Evolutionary conservation across 805 yeast species (phyloP).

Genomic region (Kregervanrija delftensis): DNA sequence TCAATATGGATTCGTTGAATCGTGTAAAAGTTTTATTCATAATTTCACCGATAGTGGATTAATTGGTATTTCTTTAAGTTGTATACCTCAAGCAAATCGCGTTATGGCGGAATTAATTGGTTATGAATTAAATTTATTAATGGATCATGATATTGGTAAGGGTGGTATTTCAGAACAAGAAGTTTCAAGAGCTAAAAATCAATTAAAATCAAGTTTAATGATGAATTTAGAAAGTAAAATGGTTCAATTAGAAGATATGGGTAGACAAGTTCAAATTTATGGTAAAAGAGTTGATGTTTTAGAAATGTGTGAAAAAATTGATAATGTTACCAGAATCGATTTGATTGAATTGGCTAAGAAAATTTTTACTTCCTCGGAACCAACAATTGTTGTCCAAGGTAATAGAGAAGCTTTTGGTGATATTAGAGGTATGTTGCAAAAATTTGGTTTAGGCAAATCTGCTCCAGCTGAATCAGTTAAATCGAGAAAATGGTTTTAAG

Average conservation of each 20-base stretch:
- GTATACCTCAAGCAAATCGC: constrained; percentile 81
- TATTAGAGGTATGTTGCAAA: constrained; percentile 53
- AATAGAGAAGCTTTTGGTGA: constrained; percentile 82
- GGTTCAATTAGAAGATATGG: constrained; percentile 93
- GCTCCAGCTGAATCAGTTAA: background rate
- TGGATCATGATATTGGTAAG: constrained; percentile 40
- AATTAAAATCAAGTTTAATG: constrained; percentile 75
- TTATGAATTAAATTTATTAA: constrained; percentile 43
- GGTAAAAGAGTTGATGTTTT: constrained; percentile 65
- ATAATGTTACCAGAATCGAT: constrained; percentile 58
- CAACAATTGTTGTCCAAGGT: constrained; percentile 90
- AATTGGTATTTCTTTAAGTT: constrained; percentile 81
- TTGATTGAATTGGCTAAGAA: constrained; percentile 66
- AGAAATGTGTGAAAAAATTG: constrained; percentile 79
- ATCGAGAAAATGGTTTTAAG: constrained; percentile 8
- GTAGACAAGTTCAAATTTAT: constrained; percentile 86
- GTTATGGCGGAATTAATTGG: constrained; percentile 76
- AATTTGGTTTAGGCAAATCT: constrained; percentile 63
- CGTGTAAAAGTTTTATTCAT: constrained; percentile 82
- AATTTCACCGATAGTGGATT: constrained; percentile 86
- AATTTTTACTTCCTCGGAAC: constrained; percentile 65
- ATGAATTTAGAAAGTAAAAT: constrained; percentile 91
- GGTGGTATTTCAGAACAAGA: constrained; percentile 65
- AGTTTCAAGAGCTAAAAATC: constrained; percentile 86
- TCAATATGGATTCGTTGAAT: constrained; percentile 85